Percentiles rank a stretch among this genome's conserved stretches.
phyloP scores from a whole-genome alignment of 805 yeast genomes.

The Starmera dryadoides region DNA sequence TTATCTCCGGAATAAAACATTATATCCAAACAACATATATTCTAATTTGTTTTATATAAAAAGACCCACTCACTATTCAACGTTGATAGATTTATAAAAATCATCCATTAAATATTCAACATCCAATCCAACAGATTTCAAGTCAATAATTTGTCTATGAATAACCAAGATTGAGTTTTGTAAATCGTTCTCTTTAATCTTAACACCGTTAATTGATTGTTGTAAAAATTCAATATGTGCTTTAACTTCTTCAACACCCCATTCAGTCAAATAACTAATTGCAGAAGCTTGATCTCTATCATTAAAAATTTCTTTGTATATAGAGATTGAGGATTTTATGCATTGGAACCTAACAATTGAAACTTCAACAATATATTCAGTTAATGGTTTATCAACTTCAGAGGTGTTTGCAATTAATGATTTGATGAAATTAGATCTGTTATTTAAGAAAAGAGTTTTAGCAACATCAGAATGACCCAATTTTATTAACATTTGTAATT shows the following conservation, averaged over 20 bases:
- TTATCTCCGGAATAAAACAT: too few relatives aligned
- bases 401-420: constrained; percentile 40
- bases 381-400: constrained; percentile 37
- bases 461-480: constrained; percentile 43
- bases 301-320: constrained; percentile 47
- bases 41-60: too few relatives aligned
- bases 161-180: constrained; percentile 48
- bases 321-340: constrained; percentile 47
- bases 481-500: constrained; percentile 25
- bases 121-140: constrained; percentile 63
- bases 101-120: constrained; percentile 34
- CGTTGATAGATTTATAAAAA: constrained; percentile 15
- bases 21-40: too few relatives aligned
- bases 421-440: constrained; percentile 39
- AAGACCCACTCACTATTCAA: too few relatives aligned
- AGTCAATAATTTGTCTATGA: constrained; percentile 49
- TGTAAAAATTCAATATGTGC: constrained; percentile 52
- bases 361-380: constrained; percentile 49
- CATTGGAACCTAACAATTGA: constrained; percentile 57
- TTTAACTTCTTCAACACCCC: constrained; percentile 64
- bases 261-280: constrained; percentile 60
- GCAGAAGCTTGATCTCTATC: constrained; percentile 26
- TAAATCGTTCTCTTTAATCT: constrained; percentile 44
- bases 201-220: constrained; percentile 61
- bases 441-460: constrained; percentile 37